Conservation (phyloP, 495 filamentous ascomycete genomes). For the Rostrohypoxylon terebratum region DNA sequence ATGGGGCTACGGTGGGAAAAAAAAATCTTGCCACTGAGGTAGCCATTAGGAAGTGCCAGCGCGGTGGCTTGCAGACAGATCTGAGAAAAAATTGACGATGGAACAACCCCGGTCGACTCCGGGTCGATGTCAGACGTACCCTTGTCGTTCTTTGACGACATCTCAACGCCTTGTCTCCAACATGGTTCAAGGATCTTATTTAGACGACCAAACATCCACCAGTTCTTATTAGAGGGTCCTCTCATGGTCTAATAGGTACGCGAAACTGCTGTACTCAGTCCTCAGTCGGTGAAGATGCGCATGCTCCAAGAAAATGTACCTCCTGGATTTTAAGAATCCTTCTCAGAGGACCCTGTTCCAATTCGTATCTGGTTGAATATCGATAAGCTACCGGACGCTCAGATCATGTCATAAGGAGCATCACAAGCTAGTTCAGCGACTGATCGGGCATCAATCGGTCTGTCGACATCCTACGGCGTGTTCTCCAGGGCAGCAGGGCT, state of each 20-base stretch:
- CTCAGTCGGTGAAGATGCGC: constrained; percentile 7
- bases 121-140: constrained; percentile 45
- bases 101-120: constrained; percentile 40
- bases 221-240: constrained; percentile 38
- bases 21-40: constrained; percentile 2
- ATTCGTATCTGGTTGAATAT: constrained; percentile 13
- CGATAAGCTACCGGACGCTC: constrained; percentile 18
- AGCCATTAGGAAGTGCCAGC: constrained; percentile 16
- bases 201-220: constrained; percentile 44
- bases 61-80: constrained; percentile 34
- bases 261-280: constrained; percentile 23
- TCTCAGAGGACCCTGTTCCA: constrained; percentile 14
- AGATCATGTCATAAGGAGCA: constrained; percentile 21
- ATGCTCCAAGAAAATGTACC: constrained; percentile 29
- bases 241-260: constrained; percentile 41
- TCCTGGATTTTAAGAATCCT: constrained; percentile 8
- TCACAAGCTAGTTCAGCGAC: constrained; percentile 10
- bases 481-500: constrained; percentile 1
- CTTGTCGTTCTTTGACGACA: constrained; percentile 49
- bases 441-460: constrained; percentile 32
- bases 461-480: constrained; percentile 16
- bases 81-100: constrained; percentile 37
- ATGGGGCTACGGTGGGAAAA: neutral
- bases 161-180: constrained; percentile 44
- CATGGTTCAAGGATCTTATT: constrained; percentile 52